These are phyloP conservation scores for Clarireedia sp. DNA, from an alignment of 2,329 filamentous ascomycete species.

Conservation along the genomic window DNA sequence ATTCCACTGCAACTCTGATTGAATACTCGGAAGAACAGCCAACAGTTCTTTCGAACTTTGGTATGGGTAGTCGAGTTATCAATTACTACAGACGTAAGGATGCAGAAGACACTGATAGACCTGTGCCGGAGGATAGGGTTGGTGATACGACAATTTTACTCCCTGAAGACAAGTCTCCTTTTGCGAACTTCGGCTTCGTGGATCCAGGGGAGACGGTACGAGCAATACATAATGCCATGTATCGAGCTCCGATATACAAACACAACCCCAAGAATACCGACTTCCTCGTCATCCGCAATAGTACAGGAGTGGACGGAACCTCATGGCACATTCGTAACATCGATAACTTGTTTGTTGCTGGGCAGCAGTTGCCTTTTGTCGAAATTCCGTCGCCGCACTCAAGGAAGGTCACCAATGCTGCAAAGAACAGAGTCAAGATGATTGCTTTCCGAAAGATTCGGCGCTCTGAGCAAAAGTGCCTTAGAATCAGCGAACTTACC, in stretches of 20 bases:
- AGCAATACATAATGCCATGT: constrained; percentile 92
- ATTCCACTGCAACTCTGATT: constrained; percentile 77
- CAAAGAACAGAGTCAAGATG: constrained; percentile 95
- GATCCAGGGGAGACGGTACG: constrained; percentile 85
- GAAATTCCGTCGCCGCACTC: constrained; percentile 92
- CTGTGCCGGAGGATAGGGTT: constrained; percentile 51
- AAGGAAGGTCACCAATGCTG: constrained; percentile 90
- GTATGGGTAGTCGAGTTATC: constrained; percentile 92
- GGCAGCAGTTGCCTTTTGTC: constrained; percentile 84
- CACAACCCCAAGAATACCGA: constrained; percentile 72
- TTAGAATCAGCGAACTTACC: constrained; percentile 78
- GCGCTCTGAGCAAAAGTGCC: constrained; percentile 60
- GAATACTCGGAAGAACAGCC: constrained; percentile 96
- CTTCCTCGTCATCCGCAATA: constrained; percentile 78
- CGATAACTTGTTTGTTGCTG: constrained; percentile 83
- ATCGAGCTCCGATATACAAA: constrained; percentile 85
- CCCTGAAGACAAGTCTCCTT: constrained; percentile 91
- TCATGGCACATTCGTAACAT: constrained; percentile 81
- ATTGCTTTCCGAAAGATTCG: constrained; percentile 83
- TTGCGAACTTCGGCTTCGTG: constrained; percentile 89
- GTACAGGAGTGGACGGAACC: constrained; percentile 68
- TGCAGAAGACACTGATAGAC: constrained; percentile 43
- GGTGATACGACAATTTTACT: constrained; percentile 84
- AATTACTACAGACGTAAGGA: constrained; percentile 93
- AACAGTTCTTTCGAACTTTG: constrained; percentile 87